Conservation (phyloP, 2,329 filamentous ascomycete genomes). For the Monilinia laxa region DNA sequence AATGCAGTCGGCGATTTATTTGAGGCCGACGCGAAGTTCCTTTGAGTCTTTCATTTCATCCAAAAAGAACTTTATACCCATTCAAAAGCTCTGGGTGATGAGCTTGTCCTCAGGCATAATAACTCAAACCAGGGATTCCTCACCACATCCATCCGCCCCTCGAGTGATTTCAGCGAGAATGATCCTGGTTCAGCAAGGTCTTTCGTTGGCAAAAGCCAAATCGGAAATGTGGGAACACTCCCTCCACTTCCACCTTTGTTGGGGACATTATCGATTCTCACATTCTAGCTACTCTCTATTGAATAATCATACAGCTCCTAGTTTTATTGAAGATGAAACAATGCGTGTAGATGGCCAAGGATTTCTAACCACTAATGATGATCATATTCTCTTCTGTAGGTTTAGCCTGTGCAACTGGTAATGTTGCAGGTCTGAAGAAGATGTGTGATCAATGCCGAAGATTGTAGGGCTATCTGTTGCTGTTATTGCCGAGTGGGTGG, state of each 20-base stretch:
- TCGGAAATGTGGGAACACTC: constrained; percentile 52
- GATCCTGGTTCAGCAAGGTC: constrained; percentile 28
- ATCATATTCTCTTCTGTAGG: constrained; percentile 28
- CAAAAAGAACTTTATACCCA: constrained; percentile 43
- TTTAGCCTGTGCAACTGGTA: constrained; percentile 24
- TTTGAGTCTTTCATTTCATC: too few relatives aligned
- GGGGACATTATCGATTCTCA: constrained; percentile 53
- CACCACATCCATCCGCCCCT: constrained; percentile 50
- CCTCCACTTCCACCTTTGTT: constrained; percentile 52
- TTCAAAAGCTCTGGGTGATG: constrained; percentile 43
- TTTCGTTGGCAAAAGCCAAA: constrained; percentile 45
- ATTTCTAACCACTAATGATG: constrained; percentile 31
- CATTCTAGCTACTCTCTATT: constrained; percentile 46
- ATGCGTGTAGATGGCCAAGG: constrained; percentile 25
- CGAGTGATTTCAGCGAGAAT: constrained; percentile 52
- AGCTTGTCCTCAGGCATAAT: constrained; percentile 28
- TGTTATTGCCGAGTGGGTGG: constrained; percentile 27
- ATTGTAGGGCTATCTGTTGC: constrained; percentile 22
- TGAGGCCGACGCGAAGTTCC: too few relatives aligned
- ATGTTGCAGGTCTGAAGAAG: constrained; percentile 20
- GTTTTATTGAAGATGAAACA: background rate
- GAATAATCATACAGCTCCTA: constrained; percentile 40
- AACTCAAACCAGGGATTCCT: constrained; percentile 43
- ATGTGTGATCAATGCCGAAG: constrained; percentile 24
- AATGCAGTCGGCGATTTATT: too few relatives aligned